Conservation (phyloP, 163 green algal species). For the Trebouxia gelatinosa region DNA sequence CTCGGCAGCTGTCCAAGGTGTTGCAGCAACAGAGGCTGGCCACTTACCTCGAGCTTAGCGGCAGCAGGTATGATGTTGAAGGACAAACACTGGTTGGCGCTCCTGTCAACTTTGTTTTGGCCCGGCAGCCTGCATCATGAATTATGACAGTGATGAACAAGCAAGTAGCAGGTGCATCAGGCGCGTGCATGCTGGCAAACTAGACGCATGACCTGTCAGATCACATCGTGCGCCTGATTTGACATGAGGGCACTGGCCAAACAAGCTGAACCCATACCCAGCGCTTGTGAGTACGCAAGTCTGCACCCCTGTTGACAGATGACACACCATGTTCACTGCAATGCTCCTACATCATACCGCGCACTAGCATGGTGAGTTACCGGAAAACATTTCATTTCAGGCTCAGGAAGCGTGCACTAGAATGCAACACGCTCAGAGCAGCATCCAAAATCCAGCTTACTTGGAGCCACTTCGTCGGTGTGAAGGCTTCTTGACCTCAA, state of each 20-base stretch:
- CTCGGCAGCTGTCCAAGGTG: conserved; percentile 87
- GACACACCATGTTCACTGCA: too few species aligned
- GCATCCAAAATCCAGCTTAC: neutral
- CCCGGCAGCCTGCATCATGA: conserved; percentile 16
- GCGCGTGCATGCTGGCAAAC: neutral
- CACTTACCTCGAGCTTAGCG: conserved; percentile 65
- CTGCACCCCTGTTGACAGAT: too few species aligned
- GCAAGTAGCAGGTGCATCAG: neutral
- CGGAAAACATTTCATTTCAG: too few species aligned
- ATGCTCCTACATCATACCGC: too few species aligned
- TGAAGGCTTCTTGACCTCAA: conserved; percentile 35
- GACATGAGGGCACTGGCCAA: neutral
- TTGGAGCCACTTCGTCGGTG: conserved; percentile 18
- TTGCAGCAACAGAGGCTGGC: too few species aligned
- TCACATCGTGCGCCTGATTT: neutral
- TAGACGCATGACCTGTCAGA: neutral
- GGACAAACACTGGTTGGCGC: conserved; percentile 27
- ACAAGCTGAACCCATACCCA: too few species aligned
- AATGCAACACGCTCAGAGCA: neutral
- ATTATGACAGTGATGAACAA: neutral
- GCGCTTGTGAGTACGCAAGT: too few species aligned
- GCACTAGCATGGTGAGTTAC: neutral
- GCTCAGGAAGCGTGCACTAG: too few species aligned
- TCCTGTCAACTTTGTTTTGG: conserved; percentile 3
- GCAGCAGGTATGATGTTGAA: conserved; percentile 68